Base-by-base conservation (phyloP, 257 asterid species). In the Linaria vulgaris region DNA sequence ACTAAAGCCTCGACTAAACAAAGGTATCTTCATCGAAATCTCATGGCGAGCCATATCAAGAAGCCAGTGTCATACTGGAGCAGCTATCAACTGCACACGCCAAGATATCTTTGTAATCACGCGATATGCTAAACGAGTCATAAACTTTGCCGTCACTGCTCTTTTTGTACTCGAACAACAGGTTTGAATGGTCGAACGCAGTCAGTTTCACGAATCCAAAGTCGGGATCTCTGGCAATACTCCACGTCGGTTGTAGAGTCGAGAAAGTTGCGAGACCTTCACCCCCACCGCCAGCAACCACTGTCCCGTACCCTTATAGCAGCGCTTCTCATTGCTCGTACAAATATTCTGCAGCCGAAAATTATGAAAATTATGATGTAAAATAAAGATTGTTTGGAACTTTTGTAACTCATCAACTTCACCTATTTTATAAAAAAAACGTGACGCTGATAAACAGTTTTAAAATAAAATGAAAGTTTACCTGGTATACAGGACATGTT, bases 261-360 rank as follows among this genome's bases (percentile, higher is more conserved):
- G 95, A 70, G 74, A 89, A 94, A 20, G 64, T 53, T 1, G 97
- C 78, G 3, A 94, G 87, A 69, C 95, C 83, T 4, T 95, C 91
- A 2, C 99, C 99, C 20, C 92, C 97, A 38, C 99, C 99, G 1
- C 99, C 97, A 6, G 95, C 96, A 54, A 83, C 97, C 61, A 94
- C 90, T 2, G 96, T 94, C 11, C 97, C 97, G 1, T 56, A 21
- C 99, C 97, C 63, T 74, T 80, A 58, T 91, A 91, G 69, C 60
- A 54, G 15, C 30, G 16, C 72, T 74, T 83, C 79, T 88, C 94
- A 0, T 83, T 70, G 72, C 64, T 88, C 12, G 92, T 83, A 59
- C 97, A 91, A 38, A 73, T 76, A 44, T 85, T 86, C 96, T 91
- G 87, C 69, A 68, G 51, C 59, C 61, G n/a, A n/a, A n/a, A n/a